These are phyloP conservation scores for Rauvolfia tetraphylla DNA, from an alignment of 257 asterid genomes.

Conservation along the genomic window DNA sequence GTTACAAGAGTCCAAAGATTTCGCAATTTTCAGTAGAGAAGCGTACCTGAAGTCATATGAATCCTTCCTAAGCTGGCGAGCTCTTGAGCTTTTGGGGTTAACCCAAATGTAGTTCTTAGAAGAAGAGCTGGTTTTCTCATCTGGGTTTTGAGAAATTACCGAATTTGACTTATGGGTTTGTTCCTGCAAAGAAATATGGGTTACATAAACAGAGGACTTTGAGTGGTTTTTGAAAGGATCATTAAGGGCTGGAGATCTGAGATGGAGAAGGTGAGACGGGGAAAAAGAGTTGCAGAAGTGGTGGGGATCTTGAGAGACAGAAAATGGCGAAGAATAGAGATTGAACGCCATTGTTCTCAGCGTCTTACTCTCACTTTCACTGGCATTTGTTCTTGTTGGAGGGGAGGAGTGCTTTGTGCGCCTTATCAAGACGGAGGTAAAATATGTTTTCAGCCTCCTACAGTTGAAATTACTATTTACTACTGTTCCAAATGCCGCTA, in stretches of 20 bases:
- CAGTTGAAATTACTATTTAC: too few relatives aligned
- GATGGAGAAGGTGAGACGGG: conserved; percentile 29
- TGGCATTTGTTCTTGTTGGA: neutral
- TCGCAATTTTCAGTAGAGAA: conserved; percentile 48
- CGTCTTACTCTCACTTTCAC: neutral
- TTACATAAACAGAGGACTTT: conserved; percentile 16
- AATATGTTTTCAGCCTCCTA: too few relatives aligned
- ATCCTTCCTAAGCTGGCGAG: conserved; percentile 44
- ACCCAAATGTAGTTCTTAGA: conserved; percentile 66
- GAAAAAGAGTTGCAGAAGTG: conserved; percentile 40
- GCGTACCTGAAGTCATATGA: conserved; percentile 62
- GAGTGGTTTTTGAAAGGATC: conserved; percentile 32
- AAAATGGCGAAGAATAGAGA: conserved; percentile 38
- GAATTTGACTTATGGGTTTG: conserved; percentile 18
- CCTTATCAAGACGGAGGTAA: neutral
- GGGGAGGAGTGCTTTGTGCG: neutral
- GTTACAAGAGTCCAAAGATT: conserved; percentile 50
- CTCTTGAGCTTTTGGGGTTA: conserved; percentile 72
- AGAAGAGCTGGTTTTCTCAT: conserved; percentile 25
- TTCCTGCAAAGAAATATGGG: conserved; percentile 41
- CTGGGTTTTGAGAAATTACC: conserved; percentile 28
- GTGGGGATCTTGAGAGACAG: conserved; percentile 33
- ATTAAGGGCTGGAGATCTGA: conserved; percentile 24
- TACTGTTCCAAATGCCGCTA: too few relatives aligned
- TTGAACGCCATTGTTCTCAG: conserved; percentile 43